Conservation (phyloP, 345 rosid species). For the Syzygium oleosum region DNA sequence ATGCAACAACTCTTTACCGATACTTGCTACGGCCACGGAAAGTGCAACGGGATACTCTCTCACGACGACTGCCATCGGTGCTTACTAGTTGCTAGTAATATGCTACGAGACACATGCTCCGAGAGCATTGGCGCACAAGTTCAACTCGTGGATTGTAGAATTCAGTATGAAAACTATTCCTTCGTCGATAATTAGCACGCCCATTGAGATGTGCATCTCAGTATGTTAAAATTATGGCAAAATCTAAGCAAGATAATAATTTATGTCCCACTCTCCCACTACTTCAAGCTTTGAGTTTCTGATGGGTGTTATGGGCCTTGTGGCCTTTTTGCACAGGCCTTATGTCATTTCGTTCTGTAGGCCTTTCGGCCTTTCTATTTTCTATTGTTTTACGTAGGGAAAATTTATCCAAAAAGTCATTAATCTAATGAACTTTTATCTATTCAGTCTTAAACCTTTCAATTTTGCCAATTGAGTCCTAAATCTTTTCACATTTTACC, state of each 20-base stretch:
- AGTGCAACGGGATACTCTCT: neutral
- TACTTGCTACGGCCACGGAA: neutral
- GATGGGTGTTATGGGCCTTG: neutral
- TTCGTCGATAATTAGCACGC: neutral
- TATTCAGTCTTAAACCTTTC: too few relatives aligned
- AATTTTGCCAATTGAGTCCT: neutral
- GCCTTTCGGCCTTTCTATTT: neutral
- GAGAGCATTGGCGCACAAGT: neutral
- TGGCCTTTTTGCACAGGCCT: too few relatives aligned
- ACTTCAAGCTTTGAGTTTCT: neutral
- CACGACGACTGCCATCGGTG: neutral
- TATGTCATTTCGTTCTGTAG: neutral
- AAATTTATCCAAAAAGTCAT: too few relatives aligned
- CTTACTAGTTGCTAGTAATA: neutral
- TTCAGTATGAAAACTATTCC: neutral
- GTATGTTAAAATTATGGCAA: neutral
- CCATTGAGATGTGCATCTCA: neutral
- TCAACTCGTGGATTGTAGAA: neutral
- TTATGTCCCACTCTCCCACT: neutral
- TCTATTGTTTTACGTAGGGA: neutral
- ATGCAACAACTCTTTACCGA: neutral
- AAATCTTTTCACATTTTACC: fast-evolving
- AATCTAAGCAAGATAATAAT: neutral
- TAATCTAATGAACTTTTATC: fast-evolving
- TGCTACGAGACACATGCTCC: neutral